These are phyloP conservation scores for Eutrema yunnanense DNA, from an alignment of 345 rosid species.

Conservation along the genomic window DNA sequence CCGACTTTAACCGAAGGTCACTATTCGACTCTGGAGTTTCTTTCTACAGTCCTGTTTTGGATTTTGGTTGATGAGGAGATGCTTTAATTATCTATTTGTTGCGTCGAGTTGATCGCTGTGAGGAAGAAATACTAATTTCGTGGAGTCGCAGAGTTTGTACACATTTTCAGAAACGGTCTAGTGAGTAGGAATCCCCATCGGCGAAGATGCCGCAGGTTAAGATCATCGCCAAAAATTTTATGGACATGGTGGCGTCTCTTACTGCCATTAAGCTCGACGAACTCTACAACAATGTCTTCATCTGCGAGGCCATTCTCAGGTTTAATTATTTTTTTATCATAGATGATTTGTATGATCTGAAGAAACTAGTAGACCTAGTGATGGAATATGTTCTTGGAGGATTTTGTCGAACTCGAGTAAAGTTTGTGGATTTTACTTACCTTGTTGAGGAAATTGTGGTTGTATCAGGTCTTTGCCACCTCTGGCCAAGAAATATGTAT, in stretches of 20 bases:
- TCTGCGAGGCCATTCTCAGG: conserved; percentile 97
- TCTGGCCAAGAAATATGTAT: conserved; percentile 81
- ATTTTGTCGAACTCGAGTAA: background rate
- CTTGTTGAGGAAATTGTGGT: background rate
- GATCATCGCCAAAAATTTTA: conserved; percentile 80
- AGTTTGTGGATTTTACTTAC: background rate
- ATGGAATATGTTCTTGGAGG: background rate
- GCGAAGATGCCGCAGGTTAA: conserved; percentile 76
- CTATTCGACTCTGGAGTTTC: background rate
- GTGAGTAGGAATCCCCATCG: background rate
- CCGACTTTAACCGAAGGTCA: background rate
- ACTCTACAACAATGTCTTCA: conserved; percentile 74
- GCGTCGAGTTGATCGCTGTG: background rate
- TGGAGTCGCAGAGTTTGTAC: background rate
- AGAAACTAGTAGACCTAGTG: background rate
- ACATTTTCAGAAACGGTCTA: background rate
- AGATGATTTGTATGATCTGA: background rate
- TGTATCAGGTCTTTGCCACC: conserved; percentile 75
- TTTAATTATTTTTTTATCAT: background rate
- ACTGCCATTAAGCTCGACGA: conserved; percentile 79
- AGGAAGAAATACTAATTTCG: background rate
- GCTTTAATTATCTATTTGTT: background rate
- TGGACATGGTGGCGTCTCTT: conserved; percentile 96
- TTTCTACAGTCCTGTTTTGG: background rate
- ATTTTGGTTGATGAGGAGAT: background rate